phyloP scores from a whole-genome alignment of 2,329 filamentous ascomycete species.

The Lizonia empirigonia region DNA sequence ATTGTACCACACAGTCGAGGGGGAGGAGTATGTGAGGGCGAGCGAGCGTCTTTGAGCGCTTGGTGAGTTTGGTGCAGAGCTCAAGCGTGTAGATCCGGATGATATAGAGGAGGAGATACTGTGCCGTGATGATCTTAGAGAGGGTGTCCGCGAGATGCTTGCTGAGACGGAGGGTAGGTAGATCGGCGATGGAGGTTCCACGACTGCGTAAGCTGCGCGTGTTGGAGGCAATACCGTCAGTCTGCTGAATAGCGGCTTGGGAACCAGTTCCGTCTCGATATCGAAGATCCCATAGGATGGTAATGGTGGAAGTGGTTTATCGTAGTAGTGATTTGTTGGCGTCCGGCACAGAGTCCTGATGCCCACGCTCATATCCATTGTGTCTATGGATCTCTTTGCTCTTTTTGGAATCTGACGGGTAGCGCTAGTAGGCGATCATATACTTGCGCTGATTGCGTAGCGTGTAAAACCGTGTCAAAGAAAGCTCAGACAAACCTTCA shows the following conservation, averaged over 20 bases:
- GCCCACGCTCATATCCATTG: constrained; percentile 3
- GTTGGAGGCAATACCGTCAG: constrained; percentile 24
- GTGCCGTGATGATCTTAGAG: constrained; percentile 7
- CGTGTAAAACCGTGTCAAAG: constrained; percentile 20
- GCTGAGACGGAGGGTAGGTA: constrained; percentile 16
- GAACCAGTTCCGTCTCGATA: constrained; percentile 27
- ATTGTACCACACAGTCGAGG: constrained; percentile 9
- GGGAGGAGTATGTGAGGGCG: constrained; percentile 8
- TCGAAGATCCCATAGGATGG: constrained; percentile 10
- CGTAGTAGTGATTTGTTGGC: constrained; percentile 15
- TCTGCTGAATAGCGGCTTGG: constrained; percentile 37
- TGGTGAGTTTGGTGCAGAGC: constrained; percentile 12
- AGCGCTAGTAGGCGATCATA: constrained; percentile 1
- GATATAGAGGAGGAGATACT: constrained; percentile 11
- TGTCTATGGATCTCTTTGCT: not conserved
- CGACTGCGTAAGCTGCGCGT: constrained; percentile 27
- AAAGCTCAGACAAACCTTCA: constrained; percentile 18
- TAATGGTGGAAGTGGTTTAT: constrained; percentile 20
- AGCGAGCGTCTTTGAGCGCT: constrained; percentile 7
- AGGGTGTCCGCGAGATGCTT: constrained; percentile 1
- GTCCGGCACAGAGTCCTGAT: constrained; percentile 9
- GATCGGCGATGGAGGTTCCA: constrained; percentile 26
- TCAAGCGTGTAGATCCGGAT: constrained; percentile 2
- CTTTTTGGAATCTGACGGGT: not conserved
- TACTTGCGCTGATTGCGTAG: constrained; percentile 10